A percentile compares a stretch with the other conserved stretches of the same genome.
phyloP scores from a whole-genome alignment of 345 rosid genomes.

The Trapa bicornis region DNA sequence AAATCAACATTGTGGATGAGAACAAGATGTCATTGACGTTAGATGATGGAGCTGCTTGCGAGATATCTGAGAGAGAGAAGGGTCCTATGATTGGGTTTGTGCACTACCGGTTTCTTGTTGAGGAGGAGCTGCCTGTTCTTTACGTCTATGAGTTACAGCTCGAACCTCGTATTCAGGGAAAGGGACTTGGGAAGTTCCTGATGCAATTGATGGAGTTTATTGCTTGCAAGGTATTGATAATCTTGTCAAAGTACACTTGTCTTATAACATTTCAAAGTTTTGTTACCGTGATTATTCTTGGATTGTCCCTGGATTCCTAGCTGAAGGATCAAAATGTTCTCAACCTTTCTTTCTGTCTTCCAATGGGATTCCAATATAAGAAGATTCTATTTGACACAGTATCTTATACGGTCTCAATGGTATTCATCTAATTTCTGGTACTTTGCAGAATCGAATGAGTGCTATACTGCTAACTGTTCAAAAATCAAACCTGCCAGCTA shows the following conservation, averaged over 20 bases:
- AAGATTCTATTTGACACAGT: neutral
- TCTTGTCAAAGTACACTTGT: neutral
- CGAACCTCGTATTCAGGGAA: conserved; percentile 52
- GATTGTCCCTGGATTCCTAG: neutral
- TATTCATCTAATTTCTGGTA: conserved; percentile 2
- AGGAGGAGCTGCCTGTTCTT: conserved; percentile 74
- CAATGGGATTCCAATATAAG: neutral
- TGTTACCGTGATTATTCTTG: neutral
- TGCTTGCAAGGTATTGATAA: conserved; percentile 52
- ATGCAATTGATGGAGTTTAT: conserved; percentile 79
- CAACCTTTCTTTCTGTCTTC: neutral
- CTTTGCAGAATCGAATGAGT: conserved; percentile 49
- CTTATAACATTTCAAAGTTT: neutral
- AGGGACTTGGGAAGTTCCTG: conserved; percentile 67
- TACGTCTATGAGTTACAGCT: conserved; percentile 85
- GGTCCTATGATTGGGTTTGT: conserved; percentile 52
- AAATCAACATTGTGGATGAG: conserved; percentile 15
- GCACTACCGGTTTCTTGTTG: conserved; percentile 65
- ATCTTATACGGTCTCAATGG: neutral
- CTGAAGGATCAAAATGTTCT: neutral
- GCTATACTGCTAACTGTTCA: conserved; percentile 79
- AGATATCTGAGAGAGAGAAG: conserved; percentile 8
- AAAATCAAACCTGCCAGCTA: conserved; percentile 58
- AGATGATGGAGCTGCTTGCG: neutral
- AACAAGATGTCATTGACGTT: conserved; percentile 12